Conservation (phyloP, 306 rosid genomes). For the Alnus rubra region DNA sequence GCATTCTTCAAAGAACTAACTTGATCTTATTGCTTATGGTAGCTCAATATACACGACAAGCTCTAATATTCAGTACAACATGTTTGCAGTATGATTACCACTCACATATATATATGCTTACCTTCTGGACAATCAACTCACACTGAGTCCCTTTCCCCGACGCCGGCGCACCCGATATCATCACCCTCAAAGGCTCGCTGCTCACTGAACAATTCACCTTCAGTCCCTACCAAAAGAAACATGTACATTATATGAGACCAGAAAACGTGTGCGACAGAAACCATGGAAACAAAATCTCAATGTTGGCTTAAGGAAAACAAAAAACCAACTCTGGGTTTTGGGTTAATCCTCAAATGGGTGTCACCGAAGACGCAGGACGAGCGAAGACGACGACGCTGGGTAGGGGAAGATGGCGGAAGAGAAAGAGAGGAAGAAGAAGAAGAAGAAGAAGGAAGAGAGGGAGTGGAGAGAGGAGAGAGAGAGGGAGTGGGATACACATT, state of each 20-base stretch:
- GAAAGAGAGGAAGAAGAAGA: constrained; percentile 8
- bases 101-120: background rate
- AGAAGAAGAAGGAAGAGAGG: constrained; percentile 34
- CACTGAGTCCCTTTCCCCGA: constrained; percentile 98
- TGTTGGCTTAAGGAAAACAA: background rate
- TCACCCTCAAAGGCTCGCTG: constrained; percentile 71
- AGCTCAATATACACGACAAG: background rate
- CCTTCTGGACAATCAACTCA: constrained; percentile 83
- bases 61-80: background rate
- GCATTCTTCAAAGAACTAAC: background rate
- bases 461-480: constrained; percentile 25
- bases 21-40: background rate
- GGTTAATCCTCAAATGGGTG: constrained; percentile 31
- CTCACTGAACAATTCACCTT: constrained; percentile 54
- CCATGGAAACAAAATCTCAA: background rate
- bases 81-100: background rate
- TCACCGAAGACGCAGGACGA: constrained; percentile 35
- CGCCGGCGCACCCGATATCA: constrained; percentile 97
- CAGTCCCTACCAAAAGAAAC: constrained; percentile 40
- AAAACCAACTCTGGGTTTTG: constrained; percentile 45
- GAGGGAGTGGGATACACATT: constrained; percentile 39
- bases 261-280: background rate
- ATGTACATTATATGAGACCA: background rate
- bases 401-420: constrained; percentile 35
- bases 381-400: constrained; percentile 36